Conservation (phyloP, 2,329 filamentous ascomycete species). For the Fusarium nodosum region DNA sequence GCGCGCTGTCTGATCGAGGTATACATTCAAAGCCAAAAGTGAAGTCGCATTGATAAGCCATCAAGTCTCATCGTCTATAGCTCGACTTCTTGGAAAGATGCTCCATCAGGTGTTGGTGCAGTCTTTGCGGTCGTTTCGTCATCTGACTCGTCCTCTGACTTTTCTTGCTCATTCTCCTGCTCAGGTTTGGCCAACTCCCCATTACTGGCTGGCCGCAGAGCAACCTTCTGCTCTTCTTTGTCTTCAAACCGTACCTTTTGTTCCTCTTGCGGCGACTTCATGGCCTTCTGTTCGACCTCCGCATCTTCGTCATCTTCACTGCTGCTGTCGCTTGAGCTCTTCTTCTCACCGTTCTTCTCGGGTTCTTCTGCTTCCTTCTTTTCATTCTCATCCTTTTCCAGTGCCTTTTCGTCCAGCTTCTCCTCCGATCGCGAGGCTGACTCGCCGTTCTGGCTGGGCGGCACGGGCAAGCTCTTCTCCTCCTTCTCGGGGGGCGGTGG, state of each 20-base stretch:
- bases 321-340: constrained; percentile 39
- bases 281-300: constrained; percentile 56
- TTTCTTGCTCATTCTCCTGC: constrained; percentile 51
- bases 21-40: constrained; percentile 18
- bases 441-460: constrained; percentile 42
- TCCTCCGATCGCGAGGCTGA: constrained; percentile 48
- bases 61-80: constrained; percentile 56
- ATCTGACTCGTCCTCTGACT: constrained; percentile 53
- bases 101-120: constrained; percentile 65
- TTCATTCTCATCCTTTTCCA: constrained; percentile 50
- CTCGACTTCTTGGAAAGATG: constrained; percentile 75
- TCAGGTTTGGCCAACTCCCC: constrained; percentile 52
- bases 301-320: constrained; percentile 45
- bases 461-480: constrained; percentile 52
- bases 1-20: constrained; percentile 15
- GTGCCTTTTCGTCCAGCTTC: constrained; percentile 48
- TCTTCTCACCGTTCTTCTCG: constrained; percentile 37
- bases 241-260: constrained; percentile 70
- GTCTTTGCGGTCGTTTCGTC: constrained; percentile 57
- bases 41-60: constrained; percentile 12
- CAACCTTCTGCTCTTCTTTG: constrained; percentile 67
- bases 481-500: constrained; percentile 53
- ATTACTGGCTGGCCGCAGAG: constrained; percentile 59
- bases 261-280: constrained; percentile 58
- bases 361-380: constrained; percentile 45